phyloP scores from a whole-genome alignment of 441 rosid species.

The Brassica balearica region DNA sequence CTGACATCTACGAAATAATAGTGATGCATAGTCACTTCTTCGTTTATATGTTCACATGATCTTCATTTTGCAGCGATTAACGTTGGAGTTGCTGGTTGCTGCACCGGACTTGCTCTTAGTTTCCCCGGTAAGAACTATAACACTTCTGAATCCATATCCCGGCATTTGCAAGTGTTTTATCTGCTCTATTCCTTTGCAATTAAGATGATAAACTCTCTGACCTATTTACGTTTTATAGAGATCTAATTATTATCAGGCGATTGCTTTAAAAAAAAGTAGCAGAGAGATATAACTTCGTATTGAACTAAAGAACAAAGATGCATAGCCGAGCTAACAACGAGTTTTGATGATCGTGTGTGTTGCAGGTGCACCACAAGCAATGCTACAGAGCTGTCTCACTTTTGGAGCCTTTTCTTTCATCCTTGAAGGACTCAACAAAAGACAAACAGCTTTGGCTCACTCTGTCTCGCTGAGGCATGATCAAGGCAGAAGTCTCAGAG shows the following conservation, averaged over 20 bases:
- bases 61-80: constrained; percentile 64
- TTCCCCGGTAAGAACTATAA: constrained; percentile 69
- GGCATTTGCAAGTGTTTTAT: too few relatives aligned
- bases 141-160: too few relatives aligned
- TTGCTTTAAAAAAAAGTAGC: background rate
- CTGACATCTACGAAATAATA: too few relatives aligned
- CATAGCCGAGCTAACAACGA: constrained; percentile 8
- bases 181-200: background rate
- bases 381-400: constrained; percentile 79
- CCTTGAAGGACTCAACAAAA: constrained; percentile 79
- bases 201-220: background rate
- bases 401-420: constrained; percentile 89
- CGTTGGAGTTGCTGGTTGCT: constrained; percentile 96
- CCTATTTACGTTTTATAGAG: too few relatives aligned
- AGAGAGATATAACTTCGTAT: background rate
- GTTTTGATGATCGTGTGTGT: constrained; percentile 18
- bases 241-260: background rate
- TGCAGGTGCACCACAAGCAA: constrained; percentile 85
- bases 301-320: background rate
- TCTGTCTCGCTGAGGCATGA: constrained; percentile 47
- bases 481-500: constrained; percentile 27
- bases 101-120: constrained; percentile 93
- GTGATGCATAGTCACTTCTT: background rate
- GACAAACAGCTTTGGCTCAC: constrained; percentile 85
- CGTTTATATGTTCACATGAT: constrained; percentile 7